These are phyloP conservation scores for Parmelia sp. DNA, from an alignment of 495 filamentous ascomycete genomes.

Conservation along the genomic window DNA sequence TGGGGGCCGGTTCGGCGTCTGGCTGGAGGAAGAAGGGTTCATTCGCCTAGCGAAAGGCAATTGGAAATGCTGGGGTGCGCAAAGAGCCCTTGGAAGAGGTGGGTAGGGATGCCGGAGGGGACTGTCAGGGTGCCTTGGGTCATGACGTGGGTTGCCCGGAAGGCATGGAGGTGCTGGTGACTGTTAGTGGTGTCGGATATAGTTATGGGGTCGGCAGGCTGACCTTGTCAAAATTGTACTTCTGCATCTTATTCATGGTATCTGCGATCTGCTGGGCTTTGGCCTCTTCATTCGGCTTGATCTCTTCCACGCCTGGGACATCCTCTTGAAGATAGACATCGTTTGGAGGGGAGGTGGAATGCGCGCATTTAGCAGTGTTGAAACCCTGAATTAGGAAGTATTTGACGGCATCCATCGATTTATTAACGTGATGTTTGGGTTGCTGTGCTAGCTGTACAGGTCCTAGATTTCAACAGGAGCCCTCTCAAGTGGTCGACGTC, in stretches of 20 bases:
- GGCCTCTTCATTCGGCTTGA: constrained; percentile 21
- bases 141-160: constrained; percentile 25
- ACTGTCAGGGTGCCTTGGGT: constrained; percentile 26
- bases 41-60: constrained; percentile 11
- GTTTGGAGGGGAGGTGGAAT: constrained; percentile 17
- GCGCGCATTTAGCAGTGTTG: constrained; percentile 17
- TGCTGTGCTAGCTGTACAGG: neutral
- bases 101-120: constrained; percentile 19
- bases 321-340: constrained; percentile 21
- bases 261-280: constrained; percentile 22
- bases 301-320: constrained; percentile 22
- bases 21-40: constrained; percentile 21
- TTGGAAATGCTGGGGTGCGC: constrained; percentile 6
- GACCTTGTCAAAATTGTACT: constrained; percentile 26
- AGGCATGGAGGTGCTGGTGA: constrained; percentile 24
- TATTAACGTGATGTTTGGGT: neutral
- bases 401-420: constrained; percentile 16
- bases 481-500: too few relatives aligned
- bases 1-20: constrained; percentile 17
- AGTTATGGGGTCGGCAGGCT: neutral
- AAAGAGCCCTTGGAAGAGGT: constrained; percentile 26
- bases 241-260: constrained; percentile 27
- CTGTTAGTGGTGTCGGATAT: neutral
- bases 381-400: constrained; percentile 2
- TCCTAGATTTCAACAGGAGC: neutral